Evolutionary conservation across 768 basidiomycete species (phyloP).

Genomic region (Gymnopilus dilepis): DNA sequence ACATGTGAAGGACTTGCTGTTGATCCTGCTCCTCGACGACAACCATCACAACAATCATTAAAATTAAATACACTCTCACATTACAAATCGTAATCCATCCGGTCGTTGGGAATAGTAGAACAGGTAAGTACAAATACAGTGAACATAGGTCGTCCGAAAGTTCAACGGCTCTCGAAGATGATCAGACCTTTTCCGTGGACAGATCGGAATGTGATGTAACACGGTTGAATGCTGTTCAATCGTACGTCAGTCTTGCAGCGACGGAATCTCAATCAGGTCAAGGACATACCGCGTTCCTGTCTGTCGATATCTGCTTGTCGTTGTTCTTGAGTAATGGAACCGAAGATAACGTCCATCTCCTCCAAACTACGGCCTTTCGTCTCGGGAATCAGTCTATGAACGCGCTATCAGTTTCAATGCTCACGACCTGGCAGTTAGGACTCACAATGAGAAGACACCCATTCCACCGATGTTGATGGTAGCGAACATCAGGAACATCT

Average conservation of each 20-base stretch:
- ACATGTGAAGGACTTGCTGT: neutral
- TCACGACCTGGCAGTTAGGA: too few species aligned
- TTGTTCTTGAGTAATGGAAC: constrained; percentile 57
- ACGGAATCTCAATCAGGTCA: neutral
- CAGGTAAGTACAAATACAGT: neutral
- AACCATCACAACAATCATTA: constrained; percentile 3
- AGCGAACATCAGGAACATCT: constrained; percentile 80
- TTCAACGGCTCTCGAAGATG: neutral
- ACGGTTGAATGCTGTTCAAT: constrained; percentile 13
- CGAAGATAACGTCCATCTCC: constrained; percentile 61
- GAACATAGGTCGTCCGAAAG: neutral
- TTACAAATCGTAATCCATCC: constrained; percentile 1
- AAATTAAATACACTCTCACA: constrained; percentile 5
- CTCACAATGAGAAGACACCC: constrained; percentile 69
- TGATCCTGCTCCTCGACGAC: constrained; percentile 4
- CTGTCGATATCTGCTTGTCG: constrained; percentile 57
- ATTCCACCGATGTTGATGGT: constrained; percentile 76
- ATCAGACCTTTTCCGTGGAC: constrained; percentile 16
- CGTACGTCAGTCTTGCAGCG: neutral
- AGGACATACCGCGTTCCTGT: constrained; percentile 36
- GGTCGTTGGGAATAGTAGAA: neutral
- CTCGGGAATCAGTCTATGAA: constrained; percentile 58
- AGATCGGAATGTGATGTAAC: constrained; percentile 11
- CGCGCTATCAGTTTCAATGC: too few species aligned
- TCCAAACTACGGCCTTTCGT: constrained; percentile 63